Evolutionary conservation across 176 grass and related monocot species (phyloP).

Genomic region (Zea mays): DNA sequence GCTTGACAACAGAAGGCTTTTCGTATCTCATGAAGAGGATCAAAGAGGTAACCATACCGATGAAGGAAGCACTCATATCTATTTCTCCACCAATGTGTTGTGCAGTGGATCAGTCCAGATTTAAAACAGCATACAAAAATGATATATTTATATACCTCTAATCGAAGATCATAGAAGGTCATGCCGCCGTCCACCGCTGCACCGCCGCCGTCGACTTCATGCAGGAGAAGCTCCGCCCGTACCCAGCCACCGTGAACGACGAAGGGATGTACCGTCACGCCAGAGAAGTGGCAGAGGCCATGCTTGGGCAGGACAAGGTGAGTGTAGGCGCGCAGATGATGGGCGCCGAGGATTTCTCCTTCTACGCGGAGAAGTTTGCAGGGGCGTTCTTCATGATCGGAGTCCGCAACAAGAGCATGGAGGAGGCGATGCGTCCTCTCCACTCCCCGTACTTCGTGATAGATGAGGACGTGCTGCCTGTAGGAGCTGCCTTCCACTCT

Average conservation of each 20-base stretch:
- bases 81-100: too few species aligned
- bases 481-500: conserved; percentile 68
- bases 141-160: neutral
- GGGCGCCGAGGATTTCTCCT: conserved; percentile 65
- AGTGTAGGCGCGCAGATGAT: neutral
- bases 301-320: conserved; percentile 56
- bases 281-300: conserved; percentile 41
- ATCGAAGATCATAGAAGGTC: conserved; percentile 51
- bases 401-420: conserved; percentile 32
- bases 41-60: conserved; percentile 49
- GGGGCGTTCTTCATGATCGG: conserved; percentile 59
- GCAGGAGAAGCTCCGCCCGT: conserved; percentile 38
- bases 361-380: conserved; percentile 48
- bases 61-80: neutral
- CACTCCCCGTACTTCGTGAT: conserved; percentile 71
- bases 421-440: neutral
- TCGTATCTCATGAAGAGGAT: conserved; percentile 55
- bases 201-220: conserved; percentile 54
- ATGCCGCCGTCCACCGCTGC: conserved; percentile 53
- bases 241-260: conserved; percentile 57
- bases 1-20: conserved; percentile 59
- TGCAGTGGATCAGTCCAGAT: neutral
- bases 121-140: neutral
- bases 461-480: conserved; percentile 52
- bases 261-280: conserved; percentile 54